These are phyloP conservation scores for Teratosphaeria gauchensis DNA, from an alignment of 2,329 filamentous ascomycete species.

Conservation along the genomic window DNA sequence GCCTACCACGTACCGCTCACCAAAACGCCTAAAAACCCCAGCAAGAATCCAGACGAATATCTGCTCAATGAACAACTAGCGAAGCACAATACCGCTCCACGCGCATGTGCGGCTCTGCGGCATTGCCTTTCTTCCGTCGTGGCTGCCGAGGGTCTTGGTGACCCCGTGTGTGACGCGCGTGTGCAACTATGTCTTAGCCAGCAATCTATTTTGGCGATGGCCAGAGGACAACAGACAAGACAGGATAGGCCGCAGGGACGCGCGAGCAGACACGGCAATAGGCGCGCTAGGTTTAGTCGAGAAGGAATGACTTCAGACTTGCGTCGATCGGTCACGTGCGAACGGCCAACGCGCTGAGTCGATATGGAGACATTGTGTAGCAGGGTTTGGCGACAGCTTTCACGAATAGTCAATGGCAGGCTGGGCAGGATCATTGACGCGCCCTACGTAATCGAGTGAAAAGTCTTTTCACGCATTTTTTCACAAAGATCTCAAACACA, in stretches of 20 bases:
- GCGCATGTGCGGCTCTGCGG: neutral
- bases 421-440: too few relatives aligned
- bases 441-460: neutral
- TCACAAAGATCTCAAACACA: neutral
- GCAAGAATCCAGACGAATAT: neutral
- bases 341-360: neutral
- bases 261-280: neutral
- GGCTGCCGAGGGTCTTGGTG: neutral
- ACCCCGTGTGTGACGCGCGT: neutral
- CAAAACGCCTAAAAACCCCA: neutral
- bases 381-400: too few relatives aligned
- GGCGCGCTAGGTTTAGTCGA: neutral
- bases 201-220: neutral
- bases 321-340: neutral
- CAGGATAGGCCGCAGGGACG: neutral
- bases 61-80: neutral
- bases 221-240: neutral
- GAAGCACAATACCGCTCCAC: neutral
- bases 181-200: neutral
- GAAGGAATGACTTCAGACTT: neutral
- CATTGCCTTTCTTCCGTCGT: neutral
- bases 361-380: too few relatives aligned
- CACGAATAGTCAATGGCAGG: too few relatives aligned
- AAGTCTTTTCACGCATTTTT: neutral
- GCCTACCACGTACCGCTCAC: neutral